A percentile compares a stretch with the other conserved stretches of the same genome.
phyloP scores from a whole-genome alignment of 805 yeast genomes.

The Debaryomyces tyrocola region DNA sequence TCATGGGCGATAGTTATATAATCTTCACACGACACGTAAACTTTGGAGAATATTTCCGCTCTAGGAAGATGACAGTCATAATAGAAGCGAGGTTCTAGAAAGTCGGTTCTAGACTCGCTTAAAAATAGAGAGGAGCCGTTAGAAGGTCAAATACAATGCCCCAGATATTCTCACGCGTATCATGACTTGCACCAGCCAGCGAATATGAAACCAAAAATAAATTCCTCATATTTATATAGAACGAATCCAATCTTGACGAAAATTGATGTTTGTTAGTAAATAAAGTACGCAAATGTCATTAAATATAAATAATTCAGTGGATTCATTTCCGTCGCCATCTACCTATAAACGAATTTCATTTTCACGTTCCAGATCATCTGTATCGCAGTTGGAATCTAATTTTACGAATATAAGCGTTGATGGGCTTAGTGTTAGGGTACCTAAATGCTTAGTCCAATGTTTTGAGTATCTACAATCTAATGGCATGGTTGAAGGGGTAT shows the following conservation, averaged over 20 bases:
- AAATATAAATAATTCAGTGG: slow-evolving; percentile 1
- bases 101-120: neutral
- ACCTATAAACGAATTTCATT: neutral
- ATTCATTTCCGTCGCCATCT: neutral
- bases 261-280: neutral
- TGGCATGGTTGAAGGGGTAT: slow-evolving; percentile 25
- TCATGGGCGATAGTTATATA: neutral
- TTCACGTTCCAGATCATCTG: neutral
- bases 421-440: slow-evolving; percentile 12
- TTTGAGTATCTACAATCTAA: slow-evolving; percentile 17
- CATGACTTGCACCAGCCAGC: neutral
- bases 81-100: neutral
- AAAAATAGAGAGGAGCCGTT: neutral
- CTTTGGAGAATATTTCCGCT: neutral
- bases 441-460: slow-evolving; percentile 19
- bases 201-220: neutral
- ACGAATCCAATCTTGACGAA: neutral
- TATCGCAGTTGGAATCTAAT: neutral
- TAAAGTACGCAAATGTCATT: neutral
- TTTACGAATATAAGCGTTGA: neutral
- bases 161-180: neutral
- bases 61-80: neutral
- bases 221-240: neutral
- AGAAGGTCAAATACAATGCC: neutral
- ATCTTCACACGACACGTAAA: neutral